Conservation (phyloP, 768 basidiomycete species). For the Kwoniella sp. region DNA sequence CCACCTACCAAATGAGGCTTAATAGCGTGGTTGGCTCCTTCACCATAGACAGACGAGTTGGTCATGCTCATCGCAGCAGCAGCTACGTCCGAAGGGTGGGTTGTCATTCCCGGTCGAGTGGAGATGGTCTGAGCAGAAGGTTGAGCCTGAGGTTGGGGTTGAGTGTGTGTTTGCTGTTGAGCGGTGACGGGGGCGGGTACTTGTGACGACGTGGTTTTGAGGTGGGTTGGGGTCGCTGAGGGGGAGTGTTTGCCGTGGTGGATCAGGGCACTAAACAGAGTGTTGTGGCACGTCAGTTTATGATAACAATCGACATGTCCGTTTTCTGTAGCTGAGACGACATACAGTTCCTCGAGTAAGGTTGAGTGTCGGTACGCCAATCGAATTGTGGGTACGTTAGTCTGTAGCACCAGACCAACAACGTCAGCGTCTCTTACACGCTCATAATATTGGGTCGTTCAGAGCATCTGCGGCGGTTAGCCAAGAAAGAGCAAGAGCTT, state of each 20-base stretch:
- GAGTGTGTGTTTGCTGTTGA: slow-evolving; percentile 10
- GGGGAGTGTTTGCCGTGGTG: slow-evolving; percentile 42
- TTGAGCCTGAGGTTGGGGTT: slow-evolving; percentile 6
- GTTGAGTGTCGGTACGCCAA: slow-evolving; percentile 90
- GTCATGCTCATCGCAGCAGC: slow-evolving; percentile 48
- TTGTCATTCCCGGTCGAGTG: slow-evolving; percentile 26
- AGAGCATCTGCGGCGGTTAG: no score
- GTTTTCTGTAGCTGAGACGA: no score
- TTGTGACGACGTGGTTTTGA: slow-evolving; percentile 16
- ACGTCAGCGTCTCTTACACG: no score
- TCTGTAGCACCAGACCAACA: slow-evolving; percentile 63
- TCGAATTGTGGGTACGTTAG: slow-evolving; percentile 93
- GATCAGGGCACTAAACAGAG: slow-evolving; percentile 42
- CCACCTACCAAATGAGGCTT: slow-evolving; percentile 21
- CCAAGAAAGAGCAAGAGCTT: no score
- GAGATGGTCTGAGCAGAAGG: neutral
- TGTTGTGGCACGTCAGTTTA: no score
- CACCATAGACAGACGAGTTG: slow-evolving; percentile 13
- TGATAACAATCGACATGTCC: no score
- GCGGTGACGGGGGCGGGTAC: neutral
- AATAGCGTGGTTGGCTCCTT: slow-evolving; percentile 7
- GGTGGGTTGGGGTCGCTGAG: slow-evolving; percentile 40
- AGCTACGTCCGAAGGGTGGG: slow-evolving; percentile 36
- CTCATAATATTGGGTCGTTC: no score
- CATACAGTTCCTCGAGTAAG: slow-evolving; percentile 73